Base-by-base conservation (phyloP, 805 yeast species). In the Schizosaccharomyces osmophilus region DNA sequence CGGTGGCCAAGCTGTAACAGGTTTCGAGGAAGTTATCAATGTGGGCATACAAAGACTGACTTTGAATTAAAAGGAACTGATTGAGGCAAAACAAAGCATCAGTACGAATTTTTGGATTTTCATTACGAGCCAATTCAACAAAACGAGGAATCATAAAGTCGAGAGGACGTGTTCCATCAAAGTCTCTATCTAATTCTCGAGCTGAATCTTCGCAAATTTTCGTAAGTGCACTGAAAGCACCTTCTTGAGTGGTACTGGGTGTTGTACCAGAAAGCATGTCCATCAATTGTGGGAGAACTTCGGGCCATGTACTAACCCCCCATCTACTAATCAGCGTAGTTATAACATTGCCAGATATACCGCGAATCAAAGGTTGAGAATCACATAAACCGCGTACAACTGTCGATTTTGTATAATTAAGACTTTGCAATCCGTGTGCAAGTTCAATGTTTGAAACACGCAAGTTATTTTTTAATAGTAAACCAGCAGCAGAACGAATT, bases 171-270 rank as follows among this genome's bases (percentile, higher is more conserved):
- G 79, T 78, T 4, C 85, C 84, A 62, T 78, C 75, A 71, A 80
- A 79, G 63, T 82, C 84, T 60, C 76, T 71, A 68, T 86, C 88
- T 63, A 93, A 77, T 45, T 78, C 72, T 58, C 74, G 73, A 8
- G 82, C 81, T 32, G 86, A 81, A 72, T 93, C 98, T 70, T 93
- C 98, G 74, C 95, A 87, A 60, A 93, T 84, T 70, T 89, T 87
- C 48, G 84, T 77, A 63, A 93, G 74, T 0, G 97, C 89, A 65
- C 84, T 77, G 71, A 87, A 79, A 0, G 95, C 85, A 54, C 93
- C 89, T 66, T 83, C 87, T 68, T 79, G 82, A 3, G 79, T 73
- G 0, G 74, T 68, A n/a, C 69, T 67, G 36, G 79, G 75, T 13
- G 75, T 77, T 6, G 73, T 70, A 62, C 76, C 70, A 51, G 77